Evolutionary conservation across 2,329 filamentous ascomycete species (phyloP).

Genomic region (Pezicula radicicola): DNA sequence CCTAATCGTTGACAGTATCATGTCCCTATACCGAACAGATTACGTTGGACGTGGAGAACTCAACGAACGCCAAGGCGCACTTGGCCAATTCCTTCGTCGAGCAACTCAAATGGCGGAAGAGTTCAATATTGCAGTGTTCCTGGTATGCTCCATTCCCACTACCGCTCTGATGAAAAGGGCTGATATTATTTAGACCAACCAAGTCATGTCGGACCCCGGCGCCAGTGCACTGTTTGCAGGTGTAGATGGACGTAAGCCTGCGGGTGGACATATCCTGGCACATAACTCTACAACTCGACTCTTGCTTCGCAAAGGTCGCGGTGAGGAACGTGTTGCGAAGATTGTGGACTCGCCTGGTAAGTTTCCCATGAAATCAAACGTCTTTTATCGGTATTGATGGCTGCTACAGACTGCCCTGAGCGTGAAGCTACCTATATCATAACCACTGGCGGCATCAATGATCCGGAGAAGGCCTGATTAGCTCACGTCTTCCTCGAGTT

Average conservation of each 20-base stretch:
- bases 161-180: background rate
- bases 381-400: background rate
- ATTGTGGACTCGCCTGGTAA: conserved; percentile 64
- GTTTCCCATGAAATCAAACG: conserved; percentile 6
- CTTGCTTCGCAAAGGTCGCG: conserved; percentile 64
- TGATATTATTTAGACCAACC: conserved; percentile 52
- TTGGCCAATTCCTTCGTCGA: conserved; percentile 62
- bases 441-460: conserved; percentile 65
- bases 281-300: conserved; percentile 67
- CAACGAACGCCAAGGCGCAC: conserved; percentile 65
- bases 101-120: conserved; percentile 65
- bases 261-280: conserved; percentile 65
- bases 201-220: conserved; percentile 69
- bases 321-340: conserved; percentile 68
- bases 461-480: conserved; percentile 57
- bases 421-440: conserved; percentile 69
- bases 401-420: conserved; percentile 59
- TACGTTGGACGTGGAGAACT: conserved; percentile 65
- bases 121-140: conserved; percentile 64
- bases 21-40: conserved; percentile 67
- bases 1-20: conserved; percentile 67
- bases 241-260: conserved; percentile 65
- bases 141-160: conserved; percentile 36
- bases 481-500: background rate
- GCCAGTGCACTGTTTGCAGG: conserved; percentile 65